phyloP scores from a whole-genome alignment of 768 basidiomycete genomes.

The Strobilomyces dryophilus region DNA sequence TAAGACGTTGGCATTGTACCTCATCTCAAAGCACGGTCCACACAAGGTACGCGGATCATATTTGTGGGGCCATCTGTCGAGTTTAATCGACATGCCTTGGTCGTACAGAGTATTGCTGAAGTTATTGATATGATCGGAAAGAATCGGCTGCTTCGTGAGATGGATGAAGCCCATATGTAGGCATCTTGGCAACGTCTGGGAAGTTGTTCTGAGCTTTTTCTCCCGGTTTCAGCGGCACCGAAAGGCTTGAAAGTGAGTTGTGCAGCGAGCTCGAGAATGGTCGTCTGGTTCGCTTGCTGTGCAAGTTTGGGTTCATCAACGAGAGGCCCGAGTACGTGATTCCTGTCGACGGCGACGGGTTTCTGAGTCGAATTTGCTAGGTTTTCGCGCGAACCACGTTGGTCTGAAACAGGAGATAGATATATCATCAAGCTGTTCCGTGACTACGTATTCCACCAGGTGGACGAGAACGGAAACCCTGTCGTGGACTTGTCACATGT shows the following conservation, averaged over 20 bases:
- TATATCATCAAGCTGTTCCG: constrained; percentile 98
- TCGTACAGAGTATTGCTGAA: constrained; percentile 64
- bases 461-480: constrained; percentile 86
- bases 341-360: not conserved
- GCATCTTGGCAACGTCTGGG: constrained; percentile 18
- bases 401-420: constrained; percentile 98
- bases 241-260: constrained; percentile 79
- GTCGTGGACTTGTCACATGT: constrained; percentile 91
- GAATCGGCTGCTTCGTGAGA: constrained; percentile 61
- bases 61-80: not conserved
- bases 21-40: constrained; percentile 67
- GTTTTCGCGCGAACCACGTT: constrained; percentile 91
- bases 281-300: constrained; percentile 79
- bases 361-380: constrained; percentile 37
- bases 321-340: constrained; percentile 91
- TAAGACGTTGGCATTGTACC: constrained; percentile 72
- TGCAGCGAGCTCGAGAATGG: constrained; percentile 92
- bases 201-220: not conserved
- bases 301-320: constrained; percentile 98
- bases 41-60: constrained; percentile 45
- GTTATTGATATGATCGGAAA: constrained; percentile 77
- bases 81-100: not conserved
- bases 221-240: constrained; percentile 56
- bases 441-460: constrained; percentile 97
- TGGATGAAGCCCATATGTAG: constrained; percentile 80